phyloP scores from a whole-genome alignment of 176 grass and related monocot genomes.

The Hsuehochloa calcarea region DNA sequence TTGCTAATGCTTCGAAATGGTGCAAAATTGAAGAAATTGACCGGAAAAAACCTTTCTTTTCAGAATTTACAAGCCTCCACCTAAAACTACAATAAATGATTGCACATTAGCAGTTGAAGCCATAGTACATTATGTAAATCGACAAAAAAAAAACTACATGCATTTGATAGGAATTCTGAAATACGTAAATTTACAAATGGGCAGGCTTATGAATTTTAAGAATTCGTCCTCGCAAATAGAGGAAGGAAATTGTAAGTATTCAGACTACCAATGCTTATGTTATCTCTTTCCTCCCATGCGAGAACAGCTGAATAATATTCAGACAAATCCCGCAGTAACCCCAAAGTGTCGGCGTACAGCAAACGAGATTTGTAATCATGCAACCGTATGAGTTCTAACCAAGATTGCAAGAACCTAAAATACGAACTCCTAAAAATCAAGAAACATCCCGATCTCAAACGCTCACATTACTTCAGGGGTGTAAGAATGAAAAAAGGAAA shows the following conservation, averaged over 20 bases:
- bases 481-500: not conserved
- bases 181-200: not conserved
- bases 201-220: not conserved
- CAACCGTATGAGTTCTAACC: not conserved
- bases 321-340: not conserved
- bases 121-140: not conserved
- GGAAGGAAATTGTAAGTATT: not conserved
- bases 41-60: not conserved
- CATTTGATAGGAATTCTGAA: not conserved
- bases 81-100: not conserved
- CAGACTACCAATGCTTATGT: not conserved
- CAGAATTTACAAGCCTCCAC: not conserved
- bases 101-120: not conserved
- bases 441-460: not conserved
- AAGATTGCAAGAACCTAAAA: not conserved
- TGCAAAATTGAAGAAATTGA: not conserved
- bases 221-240: not conserved
- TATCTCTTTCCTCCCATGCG: not conserved
- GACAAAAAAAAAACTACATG: not conserved
- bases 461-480: not conserved
- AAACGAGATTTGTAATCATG: not conserved
- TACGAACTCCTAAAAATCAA: not conserved
- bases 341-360: not conserved
- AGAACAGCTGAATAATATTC: constrained; percentile 11
- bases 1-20: not conserved